Evolutionary conservation across 106 monocot genomes (phyloP).

Genomic region (Vanilla planifolia): DNA sequence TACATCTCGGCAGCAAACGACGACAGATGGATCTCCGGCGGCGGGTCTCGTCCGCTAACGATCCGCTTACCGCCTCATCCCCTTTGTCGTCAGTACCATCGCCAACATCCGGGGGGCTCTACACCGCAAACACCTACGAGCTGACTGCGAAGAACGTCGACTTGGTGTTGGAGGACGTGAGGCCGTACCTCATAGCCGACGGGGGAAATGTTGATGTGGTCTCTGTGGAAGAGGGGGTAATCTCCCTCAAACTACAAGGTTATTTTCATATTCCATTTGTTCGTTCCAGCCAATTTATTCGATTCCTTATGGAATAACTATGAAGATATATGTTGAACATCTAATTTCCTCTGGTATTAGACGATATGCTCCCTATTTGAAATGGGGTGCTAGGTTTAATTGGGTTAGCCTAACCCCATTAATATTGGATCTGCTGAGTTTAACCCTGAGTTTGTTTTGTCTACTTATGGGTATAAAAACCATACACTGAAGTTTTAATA

Average conservation of each 20-base stretch:
- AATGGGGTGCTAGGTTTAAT: too few relatives aligned
- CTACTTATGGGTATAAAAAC: too few relatives aligned
- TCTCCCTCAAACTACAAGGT: conserved; percentile 92
- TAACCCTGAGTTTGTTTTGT: too few relatives aligned
- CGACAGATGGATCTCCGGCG: neutral
- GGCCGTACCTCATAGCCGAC: conserved; percentile 87
- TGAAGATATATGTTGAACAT: too few relatives aligned
- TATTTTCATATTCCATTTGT: neutral
- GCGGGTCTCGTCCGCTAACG: neutral
- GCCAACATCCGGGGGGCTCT: conserved; percentile 35
- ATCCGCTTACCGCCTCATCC: conserved; percentile 10
- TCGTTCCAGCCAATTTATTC: too few relatives aligned
- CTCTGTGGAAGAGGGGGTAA: conserved; percentile 68
- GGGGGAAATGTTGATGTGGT: conserved; percentile 89
- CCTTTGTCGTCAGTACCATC: conserved; percentile 5
- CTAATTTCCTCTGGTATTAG: too few relatives aligned
- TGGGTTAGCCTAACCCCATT: too few relatives aligned
- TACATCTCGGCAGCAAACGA: neutral
- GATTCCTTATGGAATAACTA: too few relatives aligned
- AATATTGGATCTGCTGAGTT: too few relatives aligned
- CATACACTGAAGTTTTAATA: too few relatives aligned
- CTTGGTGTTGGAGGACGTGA: conserved; percentile 77
- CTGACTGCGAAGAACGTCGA: conserved; percentile 83
- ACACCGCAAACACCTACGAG: conserved; percentile 59
- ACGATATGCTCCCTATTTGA: too few relatives aligned